phyloP scores from a whole-genome alignment of 2,329 filamentous ascomycete species.

The Ophioceras dolichostomum region DNA sequence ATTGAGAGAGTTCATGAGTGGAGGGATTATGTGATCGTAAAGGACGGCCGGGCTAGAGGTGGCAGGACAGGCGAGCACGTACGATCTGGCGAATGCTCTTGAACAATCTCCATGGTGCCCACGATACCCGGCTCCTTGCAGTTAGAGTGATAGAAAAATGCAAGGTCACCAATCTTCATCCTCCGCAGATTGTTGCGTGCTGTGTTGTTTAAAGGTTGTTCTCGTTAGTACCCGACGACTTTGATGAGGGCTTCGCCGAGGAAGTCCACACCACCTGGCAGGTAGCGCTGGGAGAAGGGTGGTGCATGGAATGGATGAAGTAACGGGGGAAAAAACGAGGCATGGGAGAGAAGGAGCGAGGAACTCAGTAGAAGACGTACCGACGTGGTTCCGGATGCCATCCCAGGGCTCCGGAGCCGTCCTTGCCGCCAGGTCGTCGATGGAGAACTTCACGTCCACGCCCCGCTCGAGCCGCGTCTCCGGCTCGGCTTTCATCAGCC shows the following conservation, averaged over 20 bases:
- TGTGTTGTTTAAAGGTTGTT: not conserved
- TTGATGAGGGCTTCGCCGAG: not conserved
- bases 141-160: constrained; percentile 96
- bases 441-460: constrained; percentile 83
- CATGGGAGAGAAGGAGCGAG: too few relatives aligned
- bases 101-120: constrained; percentile 79
- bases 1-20: too few relatives aligned
- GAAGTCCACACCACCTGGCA: too few relatives aligned
- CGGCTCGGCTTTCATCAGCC: constrained; percentile 82
- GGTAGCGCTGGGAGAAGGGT: too few relatives aligned
- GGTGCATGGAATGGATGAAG: too few relatives aligned
- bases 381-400: constrained; percentile 35
- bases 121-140: constrained; percentile 82
- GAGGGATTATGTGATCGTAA: too few relatives aligned
- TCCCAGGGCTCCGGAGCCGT: constrained; percentile 81
- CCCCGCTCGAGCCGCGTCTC: constrained; percentile 79
- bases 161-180: constrained; percentile 85
- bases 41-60: too few relatives aligned
- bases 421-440: constrained; percentile 70
- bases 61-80: constrained; percentile 22
- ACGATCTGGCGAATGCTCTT: constrained; percentile 73
- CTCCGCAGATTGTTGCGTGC: constrained; percentile 71
- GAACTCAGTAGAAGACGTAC: too few relatives aligned
- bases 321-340: too few relatives aligned
- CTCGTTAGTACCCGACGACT: not conserved